Evolutionary conservation across 208 protist species (phyloP).

Genomic region (Herpetomonas tarakana): DNA sequence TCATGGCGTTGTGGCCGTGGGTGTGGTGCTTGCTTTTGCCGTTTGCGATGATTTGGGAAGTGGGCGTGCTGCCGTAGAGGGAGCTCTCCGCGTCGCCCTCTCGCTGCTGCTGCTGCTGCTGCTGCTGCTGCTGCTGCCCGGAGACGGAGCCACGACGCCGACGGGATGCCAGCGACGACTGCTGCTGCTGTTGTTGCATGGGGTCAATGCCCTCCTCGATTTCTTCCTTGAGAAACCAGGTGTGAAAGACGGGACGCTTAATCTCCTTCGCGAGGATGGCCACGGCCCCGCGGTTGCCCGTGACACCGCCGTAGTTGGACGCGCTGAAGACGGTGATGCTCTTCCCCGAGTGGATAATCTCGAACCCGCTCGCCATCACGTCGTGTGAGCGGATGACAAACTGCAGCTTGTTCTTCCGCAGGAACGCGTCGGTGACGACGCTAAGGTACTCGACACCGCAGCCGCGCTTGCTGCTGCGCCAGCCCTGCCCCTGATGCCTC

Average conservation of each 20-base stretch:
- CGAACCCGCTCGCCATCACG: constrained; percentile 85
- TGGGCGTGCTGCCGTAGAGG: not conserved
- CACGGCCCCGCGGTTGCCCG: constrained; percentile 97
- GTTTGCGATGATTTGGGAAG: not conserved
- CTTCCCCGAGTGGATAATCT: constrained; percentile 57
- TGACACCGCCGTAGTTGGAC: constrained; percentile 86
- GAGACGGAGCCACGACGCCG: not conserved
- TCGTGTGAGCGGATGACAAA: constrained; percentile 94
- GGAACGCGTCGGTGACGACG: constrained; percentile 95
- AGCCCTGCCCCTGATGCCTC: constrained; percentile 82
- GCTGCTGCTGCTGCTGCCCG: constrained; percentile 9
- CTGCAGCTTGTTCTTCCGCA: constrained; percentile 95
- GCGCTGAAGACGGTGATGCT: constrained; percentile 85
- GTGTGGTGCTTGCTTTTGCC: not conserved
- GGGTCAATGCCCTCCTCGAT: constrained; percentile 3
- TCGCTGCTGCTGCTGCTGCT: constrained; percentile 1
- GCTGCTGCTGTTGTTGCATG: not conserved
- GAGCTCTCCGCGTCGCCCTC: not conserved
- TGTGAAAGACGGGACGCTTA: constrained; percentile 71
- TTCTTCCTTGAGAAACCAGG: constrained; percentile 70
- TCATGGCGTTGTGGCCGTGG: not conserved
- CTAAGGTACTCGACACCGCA: constrained; percentile 98
- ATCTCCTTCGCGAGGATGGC: constrained; percentile 48
- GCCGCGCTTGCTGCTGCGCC: constrained; percentile 98
- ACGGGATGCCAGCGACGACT: not conserved